phyloP scores from a whole-genome alignment of 306 rosid species.

The Dicorynia guianensis region DNA sequence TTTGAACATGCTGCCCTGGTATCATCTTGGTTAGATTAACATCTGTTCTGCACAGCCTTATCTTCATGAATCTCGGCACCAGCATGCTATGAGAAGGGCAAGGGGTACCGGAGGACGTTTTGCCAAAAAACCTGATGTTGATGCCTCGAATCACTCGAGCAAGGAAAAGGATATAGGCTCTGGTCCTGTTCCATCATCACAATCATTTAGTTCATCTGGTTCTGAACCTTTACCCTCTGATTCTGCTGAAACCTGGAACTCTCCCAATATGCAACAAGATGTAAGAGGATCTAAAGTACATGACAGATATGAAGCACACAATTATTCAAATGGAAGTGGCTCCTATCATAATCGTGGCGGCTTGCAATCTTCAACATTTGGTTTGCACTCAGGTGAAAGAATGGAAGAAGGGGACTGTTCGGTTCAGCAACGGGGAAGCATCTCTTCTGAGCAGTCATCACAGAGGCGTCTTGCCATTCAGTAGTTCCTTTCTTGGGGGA shows the following conservation, averaged over 20 bases:
- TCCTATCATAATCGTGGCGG: constrained; percentile 58
- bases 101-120: constrained; percentile 96
- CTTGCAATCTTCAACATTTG: constrained; percentile 64
- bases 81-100: constrained; percentile 97
- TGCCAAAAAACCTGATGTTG: constrained; percentile 72
- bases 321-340: constrained; percentile 58
- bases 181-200: constrained; percentile 73
- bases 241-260: constrained; percentile 81
- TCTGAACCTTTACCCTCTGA: constrained; percentile 75
- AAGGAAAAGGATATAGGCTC: constrained; percentile 62
- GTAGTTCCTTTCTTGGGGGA: constrained; percentile 50
- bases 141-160: constrained; percentile 48
- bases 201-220: constrained; percentile 84
- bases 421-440: constrained; percentile 66
- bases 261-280: constrained; percentile 65
- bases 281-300: constrained; percentile 50
- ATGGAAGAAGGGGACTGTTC: constrained; percentile 75
- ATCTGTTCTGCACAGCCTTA: constrained; percentile 70
- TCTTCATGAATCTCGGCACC: constrained; percentile 98
- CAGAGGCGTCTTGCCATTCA: constrained; percentile 84
- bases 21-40: constrained; percentile 39
- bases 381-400: constrained; percentile 65
- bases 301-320: constrained; percentile 38
- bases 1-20: neutral
- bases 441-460: constrained; percentile 61